These are phyloP conservation scores for Simplicillium aogashimaense DNA, from an alignment of 2,329 filamentous ascomycete genomes.

Conservation along the genomic window DNA sequence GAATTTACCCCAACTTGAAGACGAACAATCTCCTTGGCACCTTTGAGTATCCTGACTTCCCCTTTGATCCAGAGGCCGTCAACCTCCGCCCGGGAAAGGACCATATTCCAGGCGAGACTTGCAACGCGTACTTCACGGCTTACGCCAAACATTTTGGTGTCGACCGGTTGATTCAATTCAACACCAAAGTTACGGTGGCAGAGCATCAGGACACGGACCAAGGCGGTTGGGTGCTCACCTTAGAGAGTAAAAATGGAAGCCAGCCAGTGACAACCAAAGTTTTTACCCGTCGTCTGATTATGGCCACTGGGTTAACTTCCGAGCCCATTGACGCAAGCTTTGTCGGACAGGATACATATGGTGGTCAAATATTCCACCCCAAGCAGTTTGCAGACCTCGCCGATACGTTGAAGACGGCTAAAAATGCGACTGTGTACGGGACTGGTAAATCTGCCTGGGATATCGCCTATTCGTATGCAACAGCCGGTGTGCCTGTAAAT, in stretches of 20 bases:
- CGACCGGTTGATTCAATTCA: constrained; percentile 25
- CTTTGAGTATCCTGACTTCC: constrained; percentile 66
- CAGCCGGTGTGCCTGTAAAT: constrained; percentile 43
- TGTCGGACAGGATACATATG: constrained; percentile 34
- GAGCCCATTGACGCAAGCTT: constrained; percentile 34
- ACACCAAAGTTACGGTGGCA: constrained; percentile 28
- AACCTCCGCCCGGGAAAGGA: constrained; percentile 29
- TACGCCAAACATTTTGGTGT: constrained; percentile 34
- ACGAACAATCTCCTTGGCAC: constrained; percentile 67
- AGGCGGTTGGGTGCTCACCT: constrained; percentile 32
- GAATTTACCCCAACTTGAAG: constrained; percentile 59
- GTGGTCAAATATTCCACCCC: constrained; percentile 36
- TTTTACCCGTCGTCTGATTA: constrained; percentile 34
- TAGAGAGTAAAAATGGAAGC: constrained; percentile 11
- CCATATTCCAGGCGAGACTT: constrained; percentile 36
- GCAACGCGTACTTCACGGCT: constrained; percentile 36
- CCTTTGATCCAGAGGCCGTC: constrained; percentile 49
- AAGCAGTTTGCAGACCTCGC: constrained; percentile 32
- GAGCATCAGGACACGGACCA: constrained; percentile 23
- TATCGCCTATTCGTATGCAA: constrained; percentile 50
- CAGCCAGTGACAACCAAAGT: constrained; percentile 14
- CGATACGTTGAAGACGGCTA: constrained; percentile 28
- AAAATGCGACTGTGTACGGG: constrained; percentile 45
- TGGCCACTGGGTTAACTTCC: constrained; percentile 47
- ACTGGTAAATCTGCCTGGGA: constrained; percentile 58